A percentile compares a stretch with the other conserved stretches of the same genome.
Evolutionary conservation across 495 filamentous ascomycete genomes (phyloP).

Genomic region (Neurospora sp.): DNA sequence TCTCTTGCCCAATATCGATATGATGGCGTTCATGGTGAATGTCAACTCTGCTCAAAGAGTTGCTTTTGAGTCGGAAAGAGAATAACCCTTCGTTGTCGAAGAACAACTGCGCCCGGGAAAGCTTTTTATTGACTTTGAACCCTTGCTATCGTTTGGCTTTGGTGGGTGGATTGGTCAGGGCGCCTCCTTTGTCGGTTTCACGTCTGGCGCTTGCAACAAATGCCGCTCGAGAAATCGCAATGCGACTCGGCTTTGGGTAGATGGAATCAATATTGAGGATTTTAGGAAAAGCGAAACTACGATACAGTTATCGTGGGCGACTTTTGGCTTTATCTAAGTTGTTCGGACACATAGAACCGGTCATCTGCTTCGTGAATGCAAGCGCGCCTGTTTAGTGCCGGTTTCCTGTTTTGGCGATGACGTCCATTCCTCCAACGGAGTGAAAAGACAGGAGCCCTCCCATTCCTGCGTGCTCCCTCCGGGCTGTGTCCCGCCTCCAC

Average conservation of each 20-base stretch:
- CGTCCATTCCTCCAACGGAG: background rate
- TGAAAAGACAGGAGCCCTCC: background rate
- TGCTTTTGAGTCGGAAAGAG: background rate
- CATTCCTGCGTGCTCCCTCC: background rate
- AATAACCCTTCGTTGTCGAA: background rate
- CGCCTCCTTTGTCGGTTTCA: constrained; percentile 15
- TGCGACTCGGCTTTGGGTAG: background rate
- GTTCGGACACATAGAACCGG: background rate
- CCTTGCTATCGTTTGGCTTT: background rate
- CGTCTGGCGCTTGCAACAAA: constrained; percentile 3
- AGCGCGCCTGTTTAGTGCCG: background rate
- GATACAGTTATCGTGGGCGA: background rate
- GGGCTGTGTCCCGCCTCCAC: background rate
- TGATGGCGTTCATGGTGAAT: constrained; percentile 12
- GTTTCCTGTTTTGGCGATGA: constrained; percentile 5
- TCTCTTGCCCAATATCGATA: constrained; percentile 50
- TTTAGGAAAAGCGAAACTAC: background rate
- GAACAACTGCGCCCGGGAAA: background rate
- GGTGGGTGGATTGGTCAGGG: constrained; percentile 8
- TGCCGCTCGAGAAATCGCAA: background rate
- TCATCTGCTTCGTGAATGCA: constrained; percentile 1
- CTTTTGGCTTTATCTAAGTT: background rate
- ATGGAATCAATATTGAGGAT: background rate
- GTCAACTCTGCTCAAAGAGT: background rate
- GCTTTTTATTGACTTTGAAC: background rate